A percentile compares a stretch with the other conserved stretches of the same genome.
Evolutionary conservation across 805 yeast genomes (phyloP).

Genomic region (Metschnikowia shivogae): DNA sequence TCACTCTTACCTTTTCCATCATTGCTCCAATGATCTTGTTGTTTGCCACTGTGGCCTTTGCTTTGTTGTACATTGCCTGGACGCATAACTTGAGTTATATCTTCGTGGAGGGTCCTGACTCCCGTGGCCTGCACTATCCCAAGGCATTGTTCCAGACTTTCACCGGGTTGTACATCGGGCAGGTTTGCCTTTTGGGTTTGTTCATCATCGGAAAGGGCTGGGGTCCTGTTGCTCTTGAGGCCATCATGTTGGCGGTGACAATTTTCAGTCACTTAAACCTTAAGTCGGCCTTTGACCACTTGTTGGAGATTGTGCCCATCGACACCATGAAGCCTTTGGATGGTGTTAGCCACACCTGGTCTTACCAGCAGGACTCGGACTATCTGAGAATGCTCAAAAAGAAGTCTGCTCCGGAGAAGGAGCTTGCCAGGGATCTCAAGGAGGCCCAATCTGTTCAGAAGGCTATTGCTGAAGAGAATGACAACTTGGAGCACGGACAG

Average conservation of each 20-base stretch:
- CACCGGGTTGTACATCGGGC: slow-evolving; percentile 84
- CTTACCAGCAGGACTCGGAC: slow-evolving; percentile 39
- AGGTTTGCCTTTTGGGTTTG: slow-evolving; percentile 78
- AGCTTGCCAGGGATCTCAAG: slow-evolving; percentile 17
- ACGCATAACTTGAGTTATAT: slow-evolving; percentile 75
- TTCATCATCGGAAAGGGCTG: slow-evolving; percentile 89
- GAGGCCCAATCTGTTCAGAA: slow-evolving; percentile 19
- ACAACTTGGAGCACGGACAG: slow-evolving; percentile 13
- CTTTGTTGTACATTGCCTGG: slow-evolving; percentile 70
- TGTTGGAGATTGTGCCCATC: slow-evolving; percentile 57
- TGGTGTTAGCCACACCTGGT: slow-evolving; percentile 61
- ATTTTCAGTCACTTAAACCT: slow-evolving; percentile 64
- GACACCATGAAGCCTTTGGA: slow-evolving; percentile 76
- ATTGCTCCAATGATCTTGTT: slow-evolving; percentile 80
- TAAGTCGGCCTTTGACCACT: slow-evolving; percentile 56
- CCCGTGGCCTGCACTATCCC: slow-evolving; percentile 81
- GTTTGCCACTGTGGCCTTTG: slow-evolving; percentile 69
- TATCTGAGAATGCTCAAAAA: slow-evolving; percentile 30
- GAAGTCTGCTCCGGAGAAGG: slow-evolving; percentile 11
- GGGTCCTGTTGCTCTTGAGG: slow-evolving; percentile 86
- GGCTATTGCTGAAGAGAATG: slow-evolving; percentile 14
- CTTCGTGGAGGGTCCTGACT: slow-evolving; percentile 61
- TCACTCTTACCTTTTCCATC: slow-evolving; percentile 61
- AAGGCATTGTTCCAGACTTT: slow-evolving; percentile 85
- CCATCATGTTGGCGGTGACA: slow-evolving; percentile 60